These are phyloP conservation scores for Starmerella ratchasimensis DNA, from an alignment of 805 yeast species.

Conservation along the genomic window DNA sequence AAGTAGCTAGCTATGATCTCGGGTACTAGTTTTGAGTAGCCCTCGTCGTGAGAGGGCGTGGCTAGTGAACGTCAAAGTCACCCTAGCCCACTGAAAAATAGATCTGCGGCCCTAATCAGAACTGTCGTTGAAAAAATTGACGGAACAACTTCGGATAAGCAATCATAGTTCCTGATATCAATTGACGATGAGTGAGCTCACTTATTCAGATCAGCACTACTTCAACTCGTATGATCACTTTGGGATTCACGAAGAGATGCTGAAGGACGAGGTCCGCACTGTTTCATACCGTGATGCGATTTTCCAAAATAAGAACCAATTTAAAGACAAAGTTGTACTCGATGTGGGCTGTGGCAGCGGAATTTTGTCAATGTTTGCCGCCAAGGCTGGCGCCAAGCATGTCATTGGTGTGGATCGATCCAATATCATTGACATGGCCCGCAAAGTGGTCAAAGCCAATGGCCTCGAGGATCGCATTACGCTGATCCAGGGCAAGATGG, in stretches of 20 bases:
- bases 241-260: slow-evolving; percentile 98
- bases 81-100: no score
- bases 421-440: slow-evolving; percentile 92
- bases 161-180: background rate
- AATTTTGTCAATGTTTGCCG: slow-evolving; percentile 93
- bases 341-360: slow-evolving; percentile 99
- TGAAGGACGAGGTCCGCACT: slow-evolving; percentile 88
- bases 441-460: slow-evolving; percentile 66
- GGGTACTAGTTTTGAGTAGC: no score
- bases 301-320: slow-evolving; percentile 71
- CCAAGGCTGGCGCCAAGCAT: slow-evolving; percentile 96
- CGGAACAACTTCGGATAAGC: no score
- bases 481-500: slow-evolving; percentile 79
- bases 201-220: slow-evolving; percentile 64
- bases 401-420: slow-evolving; percentile 97
- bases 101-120: no score
- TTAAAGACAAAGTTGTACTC: slow-evolving; percentile 83
- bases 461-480: slow-evolving; percentile 81
- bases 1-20: no score
- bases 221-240: slow-evolving; percentile 92
- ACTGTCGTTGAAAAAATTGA: no score
- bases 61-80: no score
- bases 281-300: slow-evolving; percentile 84
- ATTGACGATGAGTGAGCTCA: slow-evolving; percentile 7
- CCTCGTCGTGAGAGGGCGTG: no score